Evolutionary conservation across 176 grass and related monocot species (phyloP), one percentile per base, ranked within the genome.

Genomic region (Musa beccarii): DNA sequence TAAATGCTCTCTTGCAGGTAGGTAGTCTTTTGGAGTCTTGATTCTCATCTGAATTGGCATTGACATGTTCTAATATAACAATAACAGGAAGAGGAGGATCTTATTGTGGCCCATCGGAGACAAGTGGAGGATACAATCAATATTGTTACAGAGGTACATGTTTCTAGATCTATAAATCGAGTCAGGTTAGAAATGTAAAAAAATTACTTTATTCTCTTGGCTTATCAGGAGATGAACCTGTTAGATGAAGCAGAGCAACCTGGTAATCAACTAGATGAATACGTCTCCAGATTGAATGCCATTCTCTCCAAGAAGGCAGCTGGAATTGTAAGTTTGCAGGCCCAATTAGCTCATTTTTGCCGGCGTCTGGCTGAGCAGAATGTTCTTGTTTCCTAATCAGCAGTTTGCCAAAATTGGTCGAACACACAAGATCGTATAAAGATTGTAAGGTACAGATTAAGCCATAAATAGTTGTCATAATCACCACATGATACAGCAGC

Each of bases 201-300:
- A 20, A 12, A 14, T 11, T 22, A 24, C 19, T 43, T 43, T 54
- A 23, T 24, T 72, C 17, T 72, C 11, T 53, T 53, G 49, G 19
- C 49, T 72, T 54, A 13, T 53, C 82, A 88, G 86, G 86, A 88
- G 77, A 82, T 88, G 79, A 82, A 82, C 21, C 77, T 88, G 71
- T 85, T 88, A 63, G 86, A 82, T n/a, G 71, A 88, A 82, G 79
- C 86, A 65, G 86, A 82, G 51, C 82, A 85, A 71, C 86, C 82
- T 62, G 82, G 86, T 26, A 82, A 81, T 68, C 75, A 88, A 29
- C 63, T 82, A 65, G 86, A 88, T 51, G 82, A 85, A 51, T 88
- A 88, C 55, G 59, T 88, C 71, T 81, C 79, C 12, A 84, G 79
- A 84, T 56, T 88, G 75, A 88, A 76, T 51, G 24, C 16, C 22